These are phyloP conservation scores for Lithospermum erythrorhizon DNA, from an alignment of 257 asterid genomes.

Conservation along the genomic window DNA sequence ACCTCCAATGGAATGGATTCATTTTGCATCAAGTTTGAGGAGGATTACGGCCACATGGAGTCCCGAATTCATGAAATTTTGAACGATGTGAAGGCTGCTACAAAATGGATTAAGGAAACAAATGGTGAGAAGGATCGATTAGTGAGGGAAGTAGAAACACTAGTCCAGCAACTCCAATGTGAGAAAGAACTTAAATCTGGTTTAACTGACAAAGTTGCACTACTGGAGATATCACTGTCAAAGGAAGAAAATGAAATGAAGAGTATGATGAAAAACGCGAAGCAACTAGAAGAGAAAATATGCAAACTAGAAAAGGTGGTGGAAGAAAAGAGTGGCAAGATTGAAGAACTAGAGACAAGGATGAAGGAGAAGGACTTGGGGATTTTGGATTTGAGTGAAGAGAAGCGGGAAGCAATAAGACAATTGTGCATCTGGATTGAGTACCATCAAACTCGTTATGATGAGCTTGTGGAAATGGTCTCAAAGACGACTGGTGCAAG, in stretches of 20 bases:
- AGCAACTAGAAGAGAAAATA: slow-evolving; percentile 33
- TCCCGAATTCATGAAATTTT: slow-evolving; percentile 59
- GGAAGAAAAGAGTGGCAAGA: slow-evolving; percentile 31
- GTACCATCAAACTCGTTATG: slow-evolving; percentile 57
- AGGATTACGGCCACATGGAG: slow-evolving; percentile 82
- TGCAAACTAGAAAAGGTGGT: slow-evolving; percentile 28
- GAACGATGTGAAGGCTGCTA: slow-evolving; percentile 49
- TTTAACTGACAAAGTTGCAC: slow-evolving; percentile 29
- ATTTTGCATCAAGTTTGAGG: slow-evolving; percentile 73
- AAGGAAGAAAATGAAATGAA: slow-evolving; percentile 33
- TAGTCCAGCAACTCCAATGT: slow-evolving; percentile 32
- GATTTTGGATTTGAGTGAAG: slow-evolving; percentile 47
- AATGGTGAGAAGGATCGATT: slow-evolving; percentile 38
- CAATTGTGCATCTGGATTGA: slow-evolving; percentile 73
- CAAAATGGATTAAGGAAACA: slow-evolving; percentile 35
- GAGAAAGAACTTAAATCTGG: slow-evolving; percentile 22
- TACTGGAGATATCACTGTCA: slow-evolving; percentile 25
- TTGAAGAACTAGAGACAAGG: slow-evolving; percentile 33
- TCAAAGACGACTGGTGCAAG: slow-evolving; percentile 32
- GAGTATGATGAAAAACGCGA: slow-evolving; percentile 23
- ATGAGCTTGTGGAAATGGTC: slow-evolving; percentile 47
- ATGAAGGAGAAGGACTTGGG: slow-evolving; percentile 51
- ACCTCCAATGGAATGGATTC: slow-evolving; percentile 48
- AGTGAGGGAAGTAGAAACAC: slow-evolving; percentile 28
- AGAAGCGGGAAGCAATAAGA: slow-evolving; percentile 75